Percentiles rank a stretch among this genome's conserved stretches.
Evolutionary conservation across 2,329 filamentous ascomycete genomes (phyloP).

Genomic region (Cordyceps pruinosa): DNA sequence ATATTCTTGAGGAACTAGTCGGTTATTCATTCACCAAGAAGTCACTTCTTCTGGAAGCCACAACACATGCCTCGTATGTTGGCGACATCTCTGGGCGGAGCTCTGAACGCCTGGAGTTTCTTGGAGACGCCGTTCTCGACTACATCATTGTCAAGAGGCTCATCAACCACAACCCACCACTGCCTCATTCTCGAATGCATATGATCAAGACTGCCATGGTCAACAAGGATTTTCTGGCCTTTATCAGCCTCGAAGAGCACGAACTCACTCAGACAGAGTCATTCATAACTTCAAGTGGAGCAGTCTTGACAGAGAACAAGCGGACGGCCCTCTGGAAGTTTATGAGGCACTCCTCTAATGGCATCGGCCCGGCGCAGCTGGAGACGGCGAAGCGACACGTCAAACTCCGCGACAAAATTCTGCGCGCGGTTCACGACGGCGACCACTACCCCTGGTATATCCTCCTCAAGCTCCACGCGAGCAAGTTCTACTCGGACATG

Average conservation of each 20-base stretch:
- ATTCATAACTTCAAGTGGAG: constrained; percentile 13
- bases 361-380: constrained; percentile 42
- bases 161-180: constrained; percentile 37
- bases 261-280: constrained; percentile 18
- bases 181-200: constrained; percentile 60
- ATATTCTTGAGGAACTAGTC: constrained; percentile 55
- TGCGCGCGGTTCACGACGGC: constrained; percentile 41
- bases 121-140: constrained; percentile 83
- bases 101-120: constrained; percentile 74
- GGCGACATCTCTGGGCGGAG: constrained; percentile 33
- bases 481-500: constrained; percentile 79
- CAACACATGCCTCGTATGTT: constrained; percentile 65
- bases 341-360: constrained; percentile 51
- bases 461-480: constrained; percentile 56
- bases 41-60: constrained; percentile 64
- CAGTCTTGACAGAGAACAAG: constrained; percentile 17
- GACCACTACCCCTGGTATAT: constrained; percentile 68
- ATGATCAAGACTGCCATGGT: constrained; percentile 67
- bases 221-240: constrained; percentile 75
- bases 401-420: constrained; percentile 41
- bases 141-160: constrained; percentile 62
- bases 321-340: constrained; percentile 57
- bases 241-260: constrained; percentile 57
- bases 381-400: constrained; percentile 39
- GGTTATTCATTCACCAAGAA: constrained; percentile 66